Conservation (phyloP, 2,329 filamentous ascomycete species). For the Sporothrix dimorphospora region DNA sequence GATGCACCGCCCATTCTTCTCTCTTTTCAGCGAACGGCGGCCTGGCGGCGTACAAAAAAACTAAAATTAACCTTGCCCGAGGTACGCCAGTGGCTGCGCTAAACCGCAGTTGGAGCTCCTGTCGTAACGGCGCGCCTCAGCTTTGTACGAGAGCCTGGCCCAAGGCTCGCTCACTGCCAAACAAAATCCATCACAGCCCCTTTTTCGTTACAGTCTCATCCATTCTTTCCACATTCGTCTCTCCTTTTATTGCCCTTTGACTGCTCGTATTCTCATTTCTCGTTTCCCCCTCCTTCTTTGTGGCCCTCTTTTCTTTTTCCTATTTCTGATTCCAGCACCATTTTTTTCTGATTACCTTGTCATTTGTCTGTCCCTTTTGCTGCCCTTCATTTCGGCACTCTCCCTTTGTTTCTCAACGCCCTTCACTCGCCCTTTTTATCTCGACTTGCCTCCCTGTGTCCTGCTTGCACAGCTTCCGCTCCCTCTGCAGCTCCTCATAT, state of each 20-base stretch:
- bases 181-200: constrained; percentile 21
- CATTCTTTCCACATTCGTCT: neutral
- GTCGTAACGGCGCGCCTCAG: constrained; percentile 21
- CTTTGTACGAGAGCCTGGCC: neutral
- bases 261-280: neutral
- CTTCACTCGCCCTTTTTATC: neutral
- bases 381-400: neutral
- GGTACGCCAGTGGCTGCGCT: neutral
- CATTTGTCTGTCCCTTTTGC: neutral
- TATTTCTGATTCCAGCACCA: neutral
- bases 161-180: neutral
- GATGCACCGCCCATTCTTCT: neutral
- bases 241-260: neutral
- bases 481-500: constrained; percentile 7
- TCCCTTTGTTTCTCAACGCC: neutral
- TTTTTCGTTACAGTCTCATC: constrained; percentile 16
- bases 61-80: constrained; percentile 24
- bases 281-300: neutral
- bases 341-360: neutral
- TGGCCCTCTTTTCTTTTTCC: neutral
- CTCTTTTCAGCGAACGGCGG: neutral
- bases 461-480: neutral
- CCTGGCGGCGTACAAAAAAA: neutral
- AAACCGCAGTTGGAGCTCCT: neutral
- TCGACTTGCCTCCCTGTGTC: neutral